Percentiles rank a stretch among this genome's conserved stretches.
phyloP scores from a whole-genome alignment of 1,284 basidiomycete genomes.

The Sporisorium scitamineum region DNA sequence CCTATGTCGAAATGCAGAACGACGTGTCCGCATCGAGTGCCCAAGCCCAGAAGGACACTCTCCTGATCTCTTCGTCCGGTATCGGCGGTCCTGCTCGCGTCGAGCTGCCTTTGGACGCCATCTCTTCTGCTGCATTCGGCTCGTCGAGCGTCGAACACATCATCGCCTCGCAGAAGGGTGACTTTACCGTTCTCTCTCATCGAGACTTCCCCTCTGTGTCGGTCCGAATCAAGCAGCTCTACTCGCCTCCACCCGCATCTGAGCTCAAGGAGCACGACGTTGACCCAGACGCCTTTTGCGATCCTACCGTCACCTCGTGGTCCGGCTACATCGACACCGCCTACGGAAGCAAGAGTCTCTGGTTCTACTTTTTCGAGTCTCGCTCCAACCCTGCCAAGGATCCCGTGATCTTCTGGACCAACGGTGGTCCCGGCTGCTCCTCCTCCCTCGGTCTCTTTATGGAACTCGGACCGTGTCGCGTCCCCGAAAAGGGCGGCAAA shows the following conservation, averaged over 20 bases:
- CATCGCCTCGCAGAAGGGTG: constrained; percentile 47
- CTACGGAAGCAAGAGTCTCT: constrained; percentile 77
- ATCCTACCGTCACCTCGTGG: constrained; percentile 63
- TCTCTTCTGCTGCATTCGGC: constrained; percentile 37
- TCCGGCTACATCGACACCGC: constrained; percentile 73
- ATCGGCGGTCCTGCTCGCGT: constrained; percentile 39
- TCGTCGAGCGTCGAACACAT: constrained; percentile 39
- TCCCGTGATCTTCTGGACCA: constrained; percentile 72
- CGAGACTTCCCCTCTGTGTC: constrained; percentile 57
- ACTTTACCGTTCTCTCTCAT: constrained; percentile 52
- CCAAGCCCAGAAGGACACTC: constrained; percentile 27
- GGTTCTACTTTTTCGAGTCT: constrained; percentile 89
- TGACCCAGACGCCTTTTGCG: constrained; percentile 62
- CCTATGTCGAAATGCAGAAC: constrained; percentile 26
- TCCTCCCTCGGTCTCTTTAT: constrained; percentile 74
- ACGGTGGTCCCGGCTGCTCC: constrained; percentile 68
- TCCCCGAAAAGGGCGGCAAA: constrained; percentile 43
- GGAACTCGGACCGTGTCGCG: constrained; percentile 75
- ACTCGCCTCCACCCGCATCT: constrained; percentile 27
- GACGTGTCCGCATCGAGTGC: constrained; percentile 6
- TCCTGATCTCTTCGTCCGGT: constrained; percentile 18
- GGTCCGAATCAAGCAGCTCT: constrained; percentile 59
- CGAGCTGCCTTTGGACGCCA: constrained; percentile 50
- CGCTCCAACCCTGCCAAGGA: constrained; percentile 77
- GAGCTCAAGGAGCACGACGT: constrained; percentile 36